A percentile compares a stretch with the other conserved stretches of the same genome.
Conservation (phyloP, 768 basidiomycete species). For the Leucosporidium creatinivorum region DNA sequence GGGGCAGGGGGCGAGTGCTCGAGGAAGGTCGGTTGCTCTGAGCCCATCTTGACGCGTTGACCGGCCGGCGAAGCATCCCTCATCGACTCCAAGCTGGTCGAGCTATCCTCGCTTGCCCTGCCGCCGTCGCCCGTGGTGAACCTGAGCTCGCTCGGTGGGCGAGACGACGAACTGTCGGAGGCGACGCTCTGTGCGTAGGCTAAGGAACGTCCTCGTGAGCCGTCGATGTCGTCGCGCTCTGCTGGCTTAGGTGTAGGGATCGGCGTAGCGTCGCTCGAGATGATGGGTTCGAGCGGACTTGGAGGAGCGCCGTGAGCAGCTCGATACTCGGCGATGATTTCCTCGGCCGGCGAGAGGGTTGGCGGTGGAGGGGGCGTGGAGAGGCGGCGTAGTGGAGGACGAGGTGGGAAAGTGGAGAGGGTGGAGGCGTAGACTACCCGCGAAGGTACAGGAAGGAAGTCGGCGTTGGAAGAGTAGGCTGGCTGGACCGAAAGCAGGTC, state of each 20-base stretch:
- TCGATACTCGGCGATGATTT: conserved; percentile 13
- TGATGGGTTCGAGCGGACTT: neutral
- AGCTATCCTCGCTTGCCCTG: conserved; percentile 13
- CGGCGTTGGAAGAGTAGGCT: conserved; percentile 10
- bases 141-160: too few species aligned
- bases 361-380: conserved; percentile 12
- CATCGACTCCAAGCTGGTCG: conserved; percentile 6
- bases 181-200: neutral
- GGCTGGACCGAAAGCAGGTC: conserved; percentile 1
- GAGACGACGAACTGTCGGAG: neutral
- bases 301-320: neutral
- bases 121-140: neutral
- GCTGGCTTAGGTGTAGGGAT: neutral
- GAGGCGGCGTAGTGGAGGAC: too few species aligned
- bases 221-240: neutral
- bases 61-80: neutral
- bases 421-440: neutral
- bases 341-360: conserved; percentile 9
- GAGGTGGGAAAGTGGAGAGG: too few species aligned
- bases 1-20: conserved; percentile 1
- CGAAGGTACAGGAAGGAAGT: conserved; percentile 2
- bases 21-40: neutral
- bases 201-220: too few species aligned
- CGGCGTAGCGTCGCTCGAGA: neutral
- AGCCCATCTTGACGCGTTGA: conserved; percentile 1